phyloP scores from a whole-genome alignment of 441 rosid genomes.

The Theobroma grandiflorum region DNA sequence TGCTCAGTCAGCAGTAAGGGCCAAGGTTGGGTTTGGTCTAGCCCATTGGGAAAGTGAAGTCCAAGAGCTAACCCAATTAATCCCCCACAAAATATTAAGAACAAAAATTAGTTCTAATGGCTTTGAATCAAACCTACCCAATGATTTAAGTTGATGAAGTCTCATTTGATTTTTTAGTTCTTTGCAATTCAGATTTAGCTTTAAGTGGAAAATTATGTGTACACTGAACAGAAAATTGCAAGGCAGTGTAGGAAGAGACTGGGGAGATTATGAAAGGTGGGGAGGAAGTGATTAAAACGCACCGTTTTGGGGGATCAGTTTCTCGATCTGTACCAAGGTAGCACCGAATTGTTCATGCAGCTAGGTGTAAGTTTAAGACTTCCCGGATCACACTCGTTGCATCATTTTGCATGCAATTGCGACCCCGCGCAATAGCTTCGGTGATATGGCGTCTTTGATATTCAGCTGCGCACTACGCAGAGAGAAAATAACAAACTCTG shows the following conservation, averaged over 20 bases:
- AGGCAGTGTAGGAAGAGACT: too few species aligned
- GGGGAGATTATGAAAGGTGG: too few species aligned
- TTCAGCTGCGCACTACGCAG: neutral
- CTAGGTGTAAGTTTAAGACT: neutral
- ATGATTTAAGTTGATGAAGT: too few species aligned
- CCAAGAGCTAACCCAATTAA: neutral
- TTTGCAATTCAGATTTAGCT: too few species aligned
- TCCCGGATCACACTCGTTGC: neutral
- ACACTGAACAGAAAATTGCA: too few species aligned
- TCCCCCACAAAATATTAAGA: too few species aligned
- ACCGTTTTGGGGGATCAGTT: neutral
- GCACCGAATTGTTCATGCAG: constrained; percentile 14
- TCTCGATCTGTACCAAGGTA: neutral
- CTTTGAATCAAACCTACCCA: too few species aligned
- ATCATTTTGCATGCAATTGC: neutral
- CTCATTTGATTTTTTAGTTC: too few species aligned
- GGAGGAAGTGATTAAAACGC: neutral
- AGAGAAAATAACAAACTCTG: neutral
- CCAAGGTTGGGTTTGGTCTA: neutral
- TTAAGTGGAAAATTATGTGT: too few species aligned
- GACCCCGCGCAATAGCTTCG: neutral
- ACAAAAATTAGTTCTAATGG: too few species aligned
- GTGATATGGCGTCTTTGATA: too few species aligned
- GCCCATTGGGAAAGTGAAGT: neutral
- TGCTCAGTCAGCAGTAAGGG: neutral